These are phyloP conservation scores for Microbotryum lychnidis-dioicae DNA, from an alignment of 1,284 basidiomycete species.

Conservation along the genomic window DNA sequence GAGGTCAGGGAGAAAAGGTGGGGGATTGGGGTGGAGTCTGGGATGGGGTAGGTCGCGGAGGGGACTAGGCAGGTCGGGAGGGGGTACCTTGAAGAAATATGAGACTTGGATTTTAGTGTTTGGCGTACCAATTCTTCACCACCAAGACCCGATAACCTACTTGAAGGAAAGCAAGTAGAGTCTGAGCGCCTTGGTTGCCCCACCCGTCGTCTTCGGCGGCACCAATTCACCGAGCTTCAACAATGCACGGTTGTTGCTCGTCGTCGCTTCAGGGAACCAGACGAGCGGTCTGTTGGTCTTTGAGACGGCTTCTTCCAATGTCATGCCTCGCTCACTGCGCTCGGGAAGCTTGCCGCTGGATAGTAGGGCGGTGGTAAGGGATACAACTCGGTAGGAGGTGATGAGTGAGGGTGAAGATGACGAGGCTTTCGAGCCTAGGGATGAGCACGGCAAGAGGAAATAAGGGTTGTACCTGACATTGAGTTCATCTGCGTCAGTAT, in stretches of 20 bases:
- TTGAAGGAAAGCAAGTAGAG: conserved; percentile 27
- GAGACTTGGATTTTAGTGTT: not conserved
- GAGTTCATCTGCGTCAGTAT: too few relatives aligned
- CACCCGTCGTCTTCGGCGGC: not conserved
- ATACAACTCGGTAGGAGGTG: too few relatives aligned
- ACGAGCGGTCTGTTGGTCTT: conserved; percentile 15
- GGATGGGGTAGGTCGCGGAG: conserved; percentile 27
- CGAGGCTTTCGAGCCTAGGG: conserved; percentile 14
- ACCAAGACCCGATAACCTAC: not conserved
- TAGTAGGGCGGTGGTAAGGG: not conserved
- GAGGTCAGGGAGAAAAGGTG: conserved; percentile 17
- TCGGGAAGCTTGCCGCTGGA: conserved; percentile 1
- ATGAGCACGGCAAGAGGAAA: conserved; percentile 29
- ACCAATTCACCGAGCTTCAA: conserved; percentile 16
- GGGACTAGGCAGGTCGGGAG: conserved; percentile 17
- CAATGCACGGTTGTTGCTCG: conserved; percentile 30
- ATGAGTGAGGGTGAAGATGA: conserved; percentile 8
- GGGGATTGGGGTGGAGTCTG: conserved; percentile 5
- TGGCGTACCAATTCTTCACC: not conserved
- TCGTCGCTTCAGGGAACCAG: conserved; percentile 34
- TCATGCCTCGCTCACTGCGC: conserved; percentile 17
- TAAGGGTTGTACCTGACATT: conserved; percentile 24
- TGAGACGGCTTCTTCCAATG: conserved; percentile 14
- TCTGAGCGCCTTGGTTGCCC: not conserved
- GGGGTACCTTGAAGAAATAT: conserved; percentile 14